Evolutionary conservation across 1,284 basidiomycete species (phyloP).

Genomic region (Pseudomicrostroma phylloplanum): DNA sequence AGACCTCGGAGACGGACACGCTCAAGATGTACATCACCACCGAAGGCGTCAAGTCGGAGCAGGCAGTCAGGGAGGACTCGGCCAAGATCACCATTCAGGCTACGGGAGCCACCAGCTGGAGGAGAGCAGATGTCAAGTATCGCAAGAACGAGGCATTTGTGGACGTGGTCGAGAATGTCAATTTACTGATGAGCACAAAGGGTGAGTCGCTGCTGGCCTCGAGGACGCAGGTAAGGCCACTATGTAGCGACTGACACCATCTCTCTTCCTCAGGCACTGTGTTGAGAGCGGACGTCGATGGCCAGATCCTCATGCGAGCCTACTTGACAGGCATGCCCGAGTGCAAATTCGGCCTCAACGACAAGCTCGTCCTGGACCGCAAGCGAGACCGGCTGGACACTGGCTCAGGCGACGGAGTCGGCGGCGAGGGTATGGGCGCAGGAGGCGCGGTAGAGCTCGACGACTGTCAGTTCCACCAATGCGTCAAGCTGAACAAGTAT

Average conservation of each 20-base stretch:
- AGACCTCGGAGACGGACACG: constrained; percentile 96
- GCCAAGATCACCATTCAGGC: constrained; percentile 94
- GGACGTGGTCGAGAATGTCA: constrained; percentile 93
- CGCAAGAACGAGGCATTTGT: constrained; percentile 98
- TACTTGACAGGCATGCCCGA: constrained; percentile 92
- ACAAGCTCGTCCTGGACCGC: constrained; percentile 85
- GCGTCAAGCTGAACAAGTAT: constrained; percentile 88
- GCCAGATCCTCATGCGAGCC: constrained; percentile 95
- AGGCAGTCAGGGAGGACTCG: constrained; percentile 75
- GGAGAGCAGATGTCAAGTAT: constrained; percentile 88
- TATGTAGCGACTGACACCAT: constrained; percentile 2
- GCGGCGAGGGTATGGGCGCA: not conserved
- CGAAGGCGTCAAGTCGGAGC: constrained; percentile 81
- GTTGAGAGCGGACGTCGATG: constrained; percentile 93
- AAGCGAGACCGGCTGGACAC: constrained; percentile 55
- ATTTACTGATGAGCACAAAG: constrained; percentile 91
- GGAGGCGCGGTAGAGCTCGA: constrained; percentile 64
- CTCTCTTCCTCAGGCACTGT: constrained; percentile 62
- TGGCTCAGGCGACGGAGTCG: no score
- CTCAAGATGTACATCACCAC: constrained; percentile 97
- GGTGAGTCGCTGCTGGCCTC: constrained; percentile 47
- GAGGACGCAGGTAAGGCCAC: no score
- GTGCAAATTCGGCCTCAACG: constrained; percentile 96
- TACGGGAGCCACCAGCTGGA: constrained; percentile 88
- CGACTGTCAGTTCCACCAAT: constrained; percentile 98